Percentiles rank a stretch among this genome's conserved stretches.
These are phyloP conservation scores for Auxenochlorella pyrenoidosa DNA, from an alignment of 139 green algal genomes.

Conservation along the genomic window DNA sequence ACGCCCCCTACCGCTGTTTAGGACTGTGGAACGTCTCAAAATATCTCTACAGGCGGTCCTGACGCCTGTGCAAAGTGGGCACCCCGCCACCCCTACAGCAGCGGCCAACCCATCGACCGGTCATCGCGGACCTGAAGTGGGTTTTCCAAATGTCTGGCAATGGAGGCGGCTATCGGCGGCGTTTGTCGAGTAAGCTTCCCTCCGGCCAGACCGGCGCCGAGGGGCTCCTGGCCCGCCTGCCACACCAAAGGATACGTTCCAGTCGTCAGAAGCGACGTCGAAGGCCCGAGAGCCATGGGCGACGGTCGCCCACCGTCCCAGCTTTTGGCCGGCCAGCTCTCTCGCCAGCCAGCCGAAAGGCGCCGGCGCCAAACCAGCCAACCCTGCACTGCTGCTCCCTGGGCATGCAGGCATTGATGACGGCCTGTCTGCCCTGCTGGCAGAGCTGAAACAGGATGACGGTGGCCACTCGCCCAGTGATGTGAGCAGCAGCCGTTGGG, in stretches of 20 bases:
- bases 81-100: too few species aligned
- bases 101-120: too few species aligned
- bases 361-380: not conserved
- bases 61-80: too few species aligned
- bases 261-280: not conserved
- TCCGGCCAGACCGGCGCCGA: too few species aligned
- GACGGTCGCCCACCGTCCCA: not conserved
- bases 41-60: too few species aligned
- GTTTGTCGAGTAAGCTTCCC: not conserved
- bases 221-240: too few species aligned
- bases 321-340: not conserved
- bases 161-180: not conserved
- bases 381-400: not conserved
- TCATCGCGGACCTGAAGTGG: too few species aligned
- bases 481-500: not conserved
- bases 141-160: not conserved
- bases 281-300: not conserved
- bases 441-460: constrained; percentile 16
- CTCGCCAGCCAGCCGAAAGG: not conserved
- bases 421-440: constrained; percentile 1
- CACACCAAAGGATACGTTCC: not conserved
- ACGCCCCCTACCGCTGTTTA: too few species aligned
- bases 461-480: not conserved
- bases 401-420: constrained; percentile 21
- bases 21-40: too few species aligned